A percentile compares a stretch with the other conserved stretches of the same genome.
Conservation (phyloP, 768 basidiomycete species). For the Lactarius psammicola region DNA sequence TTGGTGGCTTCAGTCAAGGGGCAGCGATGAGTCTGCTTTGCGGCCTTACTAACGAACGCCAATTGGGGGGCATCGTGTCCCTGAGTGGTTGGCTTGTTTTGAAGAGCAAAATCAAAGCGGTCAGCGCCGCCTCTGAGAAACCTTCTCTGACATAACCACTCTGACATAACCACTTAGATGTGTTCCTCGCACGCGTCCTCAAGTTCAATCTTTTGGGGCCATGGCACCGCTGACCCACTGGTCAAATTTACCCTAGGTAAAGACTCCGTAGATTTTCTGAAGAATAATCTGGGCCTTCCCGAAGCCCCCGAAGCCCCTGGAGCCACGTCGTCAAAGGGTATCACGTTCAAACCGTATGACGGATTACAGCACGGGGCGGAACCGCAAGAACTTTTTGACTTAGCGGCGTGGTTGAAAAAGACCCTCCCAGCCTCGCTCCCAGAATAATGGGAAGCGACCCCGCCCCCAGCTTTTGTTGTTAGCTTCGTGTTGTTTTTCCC, state of each 20-base stretch:
- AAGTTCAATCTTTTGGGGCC: slow-evolving; percentile 84
- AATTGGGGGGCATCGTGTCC: slow-evolving; percentile 67
- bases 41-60: slow-evolving; percentile 63
- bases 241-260: slow-evolving; percentile 57
- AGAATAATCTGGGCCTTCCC: slow-evolving; percentile 48
- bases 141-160: background rate
- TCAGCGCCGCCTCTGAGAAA: slow-evolving; percentile 37
- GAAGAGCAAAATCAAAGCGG: slow-evolving; percentile 60
- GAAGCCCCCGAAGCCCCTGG: slow-evolving; percentile 36
- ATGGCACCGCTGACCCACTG: slow-evolving; percentile 74
- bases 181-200: slow-evolving; percentile 54
- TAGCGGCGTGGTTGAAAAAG: slow-evolving; percentile 67
- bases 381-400: slow-evolving; percentile 63
- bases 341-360: slow-evolving; percentile 66
- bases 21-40: slow-evolving; percentile 75
- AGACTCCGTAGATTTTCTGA: slow-evolving; percentile 57
- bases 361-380: slow-evolving; percentile 67
- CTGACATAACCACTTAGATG: slow-evolving; percentile 46
- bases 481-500: background rate
- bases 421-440: slow-evolving; percentile 40
- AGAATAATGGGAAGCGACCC: background rate
- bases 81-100: slow-evolving; percentile 83
- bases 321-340: slow-evolving; percentile 46
- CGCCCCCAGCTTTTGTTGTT: background rate
- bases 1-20: slow-evolving; percentile 91